A percentile compares a stretch with the other conserved stretches of the same genome.
These are phyloP conservation scores for Globisporangium canariense DNA, from an alignment of 352 stramenopile genomes.

Conservation along the genomic window DNA sequence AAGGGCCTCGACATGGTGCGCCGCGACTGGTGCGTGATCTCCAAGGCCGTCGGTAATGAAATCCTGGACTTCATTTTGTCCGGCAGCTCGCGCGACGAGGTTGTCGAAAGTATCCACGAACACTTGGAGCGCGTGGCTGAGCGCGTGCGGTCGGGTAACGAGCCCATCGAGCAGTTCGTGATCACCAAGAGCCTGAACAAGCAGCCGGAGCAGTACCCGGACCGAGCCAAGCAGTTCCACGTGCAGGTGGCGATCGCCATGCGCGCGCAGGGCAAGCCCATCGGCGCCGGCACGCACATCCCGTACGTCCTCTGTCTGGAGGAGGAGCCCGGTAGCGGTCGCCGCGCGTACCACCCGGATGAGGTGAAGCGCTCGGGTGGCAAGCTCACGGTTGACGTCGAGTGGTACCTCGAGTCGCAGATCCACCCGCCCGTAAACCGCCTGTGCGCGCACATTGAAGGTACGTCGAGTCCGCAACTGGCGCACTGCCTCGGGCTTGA, in stretches of 20 bases:
- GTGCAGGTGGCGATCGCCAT: conserved; percentile 97
- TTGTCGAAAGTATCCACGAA: conserved; percentile 97
- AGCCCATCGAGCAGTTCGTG: conserved; percentile 96
- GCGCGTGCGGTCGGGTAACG: conserved; percentile 92
- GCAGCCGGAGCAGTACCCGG: conserved; percentile 96
- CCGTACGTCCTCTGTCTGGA: conserved; percentile 96
- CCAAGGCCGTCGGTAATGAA: conserved; percentile 95
- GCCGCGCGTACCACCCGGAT: conserved; percentile 85
- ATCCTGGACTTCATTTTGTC: conserved; percentile 98
- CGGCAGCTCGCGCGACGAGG: conserved; percentile 90
- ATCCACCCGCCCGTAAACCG: conserved; percentile 98
- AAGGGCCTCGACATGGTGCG: conserved; percentile 98
- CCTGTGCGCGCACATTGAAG: conserved; percentile 98
- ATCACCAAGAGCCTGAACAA: conserved; percentile 99
- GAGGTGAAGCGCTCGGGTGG: conserved; percentile 73
- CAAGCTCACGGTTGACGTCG: conserved; percentile 91
- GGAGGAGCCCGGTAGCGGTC: conserved; percentile 68
- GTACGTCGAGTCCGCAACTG: conserved; percentile 92
- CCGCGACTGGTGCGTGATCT: conserved; percentile 98
- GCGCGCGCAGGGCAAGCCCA: conserved; percentile 91
- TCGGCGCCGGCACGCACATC: conserved; percentile 99
- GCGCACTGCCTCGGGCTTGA: conserved; percentile 97
- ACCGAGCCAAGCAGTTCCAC: conserved; percentile 96
- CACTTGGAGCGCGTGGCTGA: conserved; percentile 90
- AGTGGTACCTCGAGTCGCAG: conserved; percentile 96